Evolutionary conservation across 805 yeast genomes (phyloP).

Genomic region (Lipomyces orientalis): DNA sequence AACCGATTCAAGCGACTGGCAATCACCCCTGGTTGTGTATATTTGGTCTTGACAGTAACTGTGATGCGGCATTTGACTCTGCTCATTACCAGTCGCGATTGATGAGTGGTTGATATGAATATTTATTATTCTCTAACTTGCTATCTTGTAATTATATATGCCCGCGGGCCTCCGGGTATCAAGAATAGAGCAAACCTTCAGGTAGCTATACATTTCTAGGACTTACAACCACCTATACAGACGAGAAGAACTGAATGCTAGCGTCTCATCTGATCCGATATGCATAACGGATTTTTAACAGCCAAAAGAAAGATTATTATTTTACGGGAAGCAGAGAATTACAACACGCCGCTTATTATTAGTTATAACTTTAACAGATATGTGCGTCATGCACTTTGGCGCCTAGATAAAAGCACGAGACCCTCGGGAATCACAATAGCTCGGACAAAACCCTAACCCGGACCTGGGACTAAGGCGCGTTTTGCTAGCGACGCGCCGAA

Average conservation of each 20-base stretch:
- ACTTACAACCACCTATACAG: too few species aligned
- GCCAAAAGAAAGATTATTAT: too few species aligned
- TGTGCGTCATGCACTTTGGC: too few species aligned
- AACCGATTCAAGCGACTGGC: background rate
- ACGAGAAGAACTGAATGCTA: too few species aligned
- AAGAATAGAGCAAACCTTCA: too few species aligned
- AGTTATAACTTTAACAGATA: too few species aligned
- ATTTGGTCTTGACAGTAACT: too few species aligned
- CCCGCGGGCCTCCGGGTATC: too few species aligned
- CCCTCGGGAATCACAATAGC: background rate
- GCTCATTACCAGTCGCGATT: background rate
- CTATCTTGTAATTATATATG: background rate
- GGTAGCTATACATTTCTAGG: too few species aligned
- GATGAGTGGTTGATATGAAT: background rate
- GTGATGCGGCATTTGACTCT: background rate
- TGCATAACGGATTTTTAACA: too few species aligned
- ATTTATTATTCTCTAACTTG: background rate
- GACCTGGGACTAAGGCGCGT: background rate
- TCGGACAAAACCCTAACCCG: background rate
- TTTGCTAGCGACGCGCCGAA: background rate
- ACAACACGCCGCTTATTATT: too few species aligned
- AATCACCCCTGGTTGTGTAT: background rate
- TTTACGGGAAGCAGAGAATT: background rate
- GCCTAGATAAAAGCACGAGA: background rate
- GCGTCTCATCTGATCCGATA: background rate